Evolutionary conservation across 768 basidiomycete species (phyloP).

Genomic region (Leccinum variicolor): DNA sequence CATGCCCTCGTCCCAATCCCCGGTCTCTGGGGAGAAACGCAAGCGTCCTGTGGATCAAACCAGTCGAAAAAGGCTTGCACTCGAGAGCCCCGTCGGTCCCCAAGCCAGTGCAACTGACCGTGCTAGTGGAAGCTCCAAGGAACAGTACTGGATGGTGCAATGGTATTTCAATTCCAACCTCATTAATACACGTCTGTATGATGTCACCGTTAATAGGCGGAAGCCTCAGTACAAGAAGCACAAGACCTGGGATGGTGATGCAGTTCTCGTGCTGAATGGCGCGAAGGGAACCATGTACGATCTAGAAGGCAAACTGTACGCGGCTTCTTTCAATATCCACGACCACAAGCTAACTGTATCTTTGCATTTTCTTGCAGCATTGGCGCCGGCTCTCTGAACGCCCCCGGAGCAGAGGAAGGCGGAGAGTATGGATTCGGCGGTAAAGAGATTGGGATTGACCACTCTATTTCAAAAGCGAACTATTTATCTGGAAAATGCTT

Average conservation of each 20-base stretch:
- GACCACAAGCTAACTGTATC: neutral
- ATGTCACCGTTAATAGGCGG: slow-evolving; percentile 42
- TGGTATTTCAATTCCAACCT: slow-evolving; percentile 43
- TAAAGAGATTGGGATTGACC: slow-evolving; percentile 67
- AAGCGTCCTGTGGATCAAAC: slow-evolving; percentile 23
- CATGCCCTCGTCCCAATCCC: slow-evolving; percentile 22
- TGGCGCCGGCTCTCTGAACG: slow-evolving; percentile 45
- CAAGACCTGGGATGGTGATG: slow-evolving; percentile 89
- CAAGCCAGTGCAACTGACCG: neutral
- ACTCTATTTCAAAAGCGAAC: slow-evolving; percentile 48
- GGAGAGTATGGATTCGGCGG: slow-evolving; percentile 41
- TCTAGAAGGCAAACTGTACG: slow-evolving; percentile 63
- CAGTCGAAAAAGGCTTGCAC: slow-evolving; percentile 28
- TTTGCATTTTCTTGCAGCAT: slow-evolving; percentile 36
- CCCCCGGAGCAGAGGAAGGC: slow-evolving; percentile 35
- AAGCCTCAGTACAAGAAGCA: slow-evolving; percentile 75
- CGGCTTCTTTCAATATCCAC: neutral
- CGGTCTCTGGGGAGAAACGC: slow-evolving; percentile 27
- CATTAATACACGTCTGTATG: neutral
- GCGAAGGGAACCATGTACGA: slow-evolving; percentile 53
- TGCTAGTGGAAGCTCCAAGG: slow-evolving; percentile 18
- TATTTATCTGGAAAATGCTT: slow-evolving; percentile 68
- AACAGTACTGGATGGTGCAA: slow-evolving; percentile 73
- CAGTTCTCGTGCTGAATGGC: slow-evolving; percentile 52
- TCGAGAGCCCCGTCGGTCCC: slow-evolving; percentile 18